These are phyloP conservation scores for Cadophora luteo-olivacea DNA, from an alignment of 2,329 filamentous ascomycete species.

Conservation along the genomic window DNA sequence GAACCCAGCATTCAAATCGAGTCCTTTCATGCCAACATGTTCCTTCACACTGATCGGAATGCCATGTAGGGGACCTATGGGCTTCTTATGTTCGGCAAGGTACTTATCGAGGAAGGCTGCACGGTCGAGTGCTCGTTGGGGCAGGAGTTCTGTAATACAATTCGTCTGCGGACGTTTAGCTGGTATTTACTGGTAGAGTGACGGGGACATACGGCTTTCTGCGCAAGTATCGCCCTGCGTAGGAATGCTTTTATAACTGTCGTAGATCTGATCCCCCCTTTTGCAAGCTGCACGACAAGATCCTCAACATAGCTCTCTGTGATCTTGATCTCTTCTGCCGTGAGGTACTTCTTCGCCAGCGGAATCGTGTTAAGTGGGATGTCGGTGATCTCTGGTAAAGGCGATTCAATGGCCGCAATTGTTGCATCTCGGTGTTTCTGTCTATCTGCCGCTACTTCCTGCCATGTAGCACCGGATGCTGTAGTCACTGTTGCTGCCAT, in stretches of 20 bases:
- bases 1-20: slow-evolving; percentile 57
- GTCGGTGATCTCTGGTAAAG: slow-evolving; percentile 47
- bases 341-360: slow-evolving; percentile 54
- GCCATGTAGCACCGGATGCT: slow-evolving; percentile 49
- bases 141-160: slow-evolving; percentile 53
- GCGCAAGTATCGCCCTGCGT: slow-evolving; percentile 59
- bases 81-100: slow-evolving; percentile 40
- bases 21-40: slow-evolving; percentile 55
- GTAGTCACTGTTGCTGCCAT: slow-evolving; percentile 43
- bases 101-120: slow-evolving; percentile 46
- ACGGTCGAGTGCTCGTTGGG: slow-evolving; percentile 43
- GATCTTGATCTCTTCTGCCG: slow-evolving; percentile 54
- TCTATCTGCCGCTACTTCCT: slow-evolving; percentile 53
- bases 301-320: slow-evolving; percentile 55
- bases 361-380: slow-evolving; percentile 53
- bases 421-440: slow-evolving; percentile 54
- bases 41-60: slow-evolving; percentile 62
- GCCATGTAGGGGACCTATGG: slow-evolving; percentile 48
- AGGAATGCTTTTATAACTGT: slow-evolving; percentile 60
- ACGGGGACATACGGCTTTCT: slow-evolving; percentile 49
- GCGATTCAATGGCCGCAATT: slow-evolving; percentile 49
- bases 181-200: not conserved
- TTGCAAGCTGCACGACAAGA: slow-evolving; percentile 53
- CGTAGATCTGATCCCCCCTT: slow-evolving; percentile 50
- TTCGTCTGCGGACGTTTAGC: slow-evolving; percentile 47